Conservation (phyloP, 805 yeast genomes). For the Cyberlindnera japonica region DNA sequence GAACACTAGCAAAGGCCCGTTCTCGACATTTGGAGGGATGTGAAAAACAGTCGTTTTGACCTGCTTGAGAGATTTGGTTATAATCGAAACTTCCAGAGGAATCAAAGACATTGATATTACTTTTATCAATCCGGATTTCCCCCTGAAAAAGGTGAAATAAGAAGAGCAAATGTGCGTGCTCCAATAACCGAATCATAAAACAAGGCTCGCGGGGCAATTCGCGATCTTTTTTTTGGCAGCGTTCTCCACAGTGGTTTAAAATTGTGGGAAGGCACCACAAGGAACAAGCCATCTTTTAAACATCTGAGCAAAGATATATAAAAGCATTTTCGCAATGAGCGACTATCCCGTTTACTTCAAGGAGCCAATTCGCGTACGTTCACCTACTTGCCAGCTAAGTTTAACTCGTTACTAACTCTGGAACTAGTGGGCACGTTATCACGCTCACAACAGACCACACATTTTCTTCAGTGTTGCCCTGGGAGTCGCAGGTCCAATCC, state of each 20-base stretch:
- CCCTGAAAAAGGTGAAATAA: no score
- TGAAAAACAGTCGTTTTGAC: slow-evolving; percentile 15
- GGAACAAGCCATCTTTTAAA: no score
- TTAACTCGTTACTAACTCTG: slow-evolving; percentile 5
- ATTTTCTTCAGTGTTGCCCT: slow-evolving; percentile 59
- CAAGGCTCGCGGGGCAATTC: no score
- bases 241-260: no score
- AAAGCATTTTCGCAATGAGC: no score
- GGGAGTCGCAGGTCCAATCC: slow-evolving; percentile 65
- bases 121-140: no score
- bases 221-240: no score
- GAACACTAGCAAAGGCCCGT: slow-evolving; percentile 44
- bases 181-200: no score
- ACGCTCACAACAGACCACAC: slow-evolving; percentile 75
- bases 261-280: not conserved
- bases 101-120: slow-evolving; percentile 11
- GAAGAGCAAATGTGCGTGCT: no score
- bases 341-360: slow-evolving; percentile 51
- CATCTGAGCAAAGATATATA: no score
- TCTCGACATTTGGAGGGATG: not conserved
- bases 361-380: slow-evolving; percentile 61
- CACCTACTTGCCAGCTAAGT: not conserved
- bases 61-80: not conserved
- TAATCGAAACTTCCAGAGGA: slow-evolving; percentile 3
- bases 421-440: slow-evolving; percentile 65